phyloP scores from a whole-genome alignment of 306 rosid species.

The Oxytropis ochrocephala region DNA sequence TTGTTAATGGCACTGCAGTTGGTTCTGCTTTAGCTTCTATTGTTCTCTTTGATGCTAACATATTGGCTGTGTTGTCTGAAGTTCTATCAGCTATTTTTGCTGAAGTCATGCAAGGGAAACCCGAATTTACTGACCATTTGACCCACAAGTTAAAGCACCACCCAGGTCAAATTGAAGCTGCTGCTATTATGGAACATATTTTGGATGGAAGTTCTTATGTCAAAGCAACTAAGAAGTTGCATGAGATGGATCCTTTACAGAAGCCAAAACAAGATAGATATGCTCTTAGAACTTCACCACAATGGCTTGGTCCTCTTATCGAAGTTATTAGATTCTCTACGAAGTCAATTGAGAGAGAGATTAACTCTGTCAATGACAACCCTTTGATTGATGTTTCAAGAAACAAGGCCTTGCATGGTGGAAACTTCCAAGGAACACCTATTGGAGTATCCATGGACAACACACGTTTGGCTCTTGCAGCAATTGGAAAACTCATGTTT shows the following conservation, averaged over 20 bases:
- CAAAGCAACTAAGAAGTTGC: conserved; percentile 66
- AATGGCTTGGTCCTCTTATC: conserved; percentile 84
- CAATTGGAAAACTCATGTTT: conserved; percentile 83
- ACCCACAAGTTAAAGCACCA: conserved; percentile 87
- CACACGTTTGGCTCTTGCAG: conserved; percentile 82
- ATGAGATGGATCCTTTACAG: conserved; percentile 64
- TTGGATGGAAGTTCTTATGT: conserved; percentile 83
- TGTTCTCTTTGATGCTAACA: conserved; percentile 72
- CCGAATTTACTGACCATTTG: conserved; percentile 80
- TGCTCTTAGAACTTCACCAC: conserved; percentile 85
- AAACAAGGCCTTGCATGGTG: conserved; percentile 85
- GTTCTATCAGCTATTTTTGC: conserved; percentile 71
- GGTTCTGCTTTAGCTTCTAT: conserved; percentile 84
- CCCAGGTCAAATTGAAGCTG: conserved; percentile 98
- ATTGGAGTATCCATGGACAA: conserved; percentile 96
- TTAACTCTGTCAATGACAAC: conserved; percentile 84
- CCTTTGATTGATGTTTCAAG: conserved; percentile 89
- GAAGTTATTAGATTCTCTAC: conserved; percentile 81
- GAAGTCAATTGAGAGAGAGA: conserved; percentile 84
- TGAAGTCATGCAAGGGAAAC: conserved; percentile 88
- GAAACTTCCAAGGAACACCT: conserved; percentile 93
- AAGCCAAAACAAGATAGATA: conserved; percentile 88
- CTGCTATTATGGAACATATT: conserved; percentile 92
- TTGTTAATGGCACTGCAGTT: conserved; percentile 88
- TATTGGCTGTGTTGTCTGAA: conserved; percentile 57